phyloP scores from a whole-genome alignment of 495 filamentous ascomycete species.

The Tuber magnatum region DNA sequence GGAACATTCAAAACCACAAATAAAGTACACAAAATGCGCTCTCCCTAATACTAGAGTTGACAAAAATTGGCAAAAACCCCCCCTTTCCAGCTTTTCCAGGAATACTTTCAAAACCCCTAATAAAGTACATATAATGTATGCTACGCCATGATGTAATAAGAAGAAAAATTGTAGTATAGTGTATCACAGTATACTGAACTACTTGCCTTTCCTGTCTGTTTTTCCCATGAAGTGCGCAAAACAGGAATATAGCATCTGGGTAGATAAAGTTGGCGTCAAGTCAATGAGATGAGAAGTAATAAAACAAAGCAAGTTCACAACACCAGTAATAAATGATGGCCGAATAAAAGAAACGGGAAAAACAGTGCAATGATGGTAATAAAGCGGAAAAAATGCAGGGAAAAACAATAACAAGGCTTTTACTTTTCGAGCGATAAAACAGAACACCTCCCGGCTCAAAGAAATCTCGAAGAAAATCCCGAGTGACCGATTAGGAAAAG shows the following conservation, averaged over 20 bases:
- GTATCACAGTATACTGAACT: not conserved
- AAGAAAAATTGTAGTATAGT: not conserved
- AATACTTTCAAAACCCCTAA: not conserved
- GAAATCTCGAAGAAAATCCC: not conserved
- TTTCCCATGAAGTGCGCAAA: not conserved
- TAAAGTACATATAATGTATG: not conserved
- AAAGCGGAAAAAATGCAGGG: not conserved
- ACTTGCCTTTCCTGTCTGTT: not conserved
- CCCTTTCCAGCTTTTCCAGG: too few species aligned
- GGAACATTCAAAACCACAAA: not conserved
- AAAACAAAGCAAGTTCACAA: not conserved
- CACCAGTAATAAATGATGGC: not conserved
- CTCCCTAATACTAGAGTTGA: not conserved
- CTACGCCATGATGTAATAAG: not conserved
- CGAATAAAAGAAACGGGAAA: not conserved
- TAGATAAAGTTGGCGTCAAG: not conserved
- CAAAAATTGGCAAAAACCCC: too few species aligned
- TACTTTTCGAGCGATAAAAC: not conserved
- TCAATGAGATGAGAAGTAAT: not conserved
- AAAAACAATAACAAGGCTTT: not conserved
- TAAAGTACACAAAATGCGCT: not conserved
- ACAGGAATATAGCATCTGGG: not conserved
- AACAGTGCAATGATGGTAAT: not conserved
- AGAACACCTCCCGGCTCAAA: not conserved
- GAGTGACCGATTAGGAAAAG: not conserved